phyloP scores from a whole-genome alignment of 2,329 filamentous ascomycete species.

The Exophiala lecanii-corni region DNA sequence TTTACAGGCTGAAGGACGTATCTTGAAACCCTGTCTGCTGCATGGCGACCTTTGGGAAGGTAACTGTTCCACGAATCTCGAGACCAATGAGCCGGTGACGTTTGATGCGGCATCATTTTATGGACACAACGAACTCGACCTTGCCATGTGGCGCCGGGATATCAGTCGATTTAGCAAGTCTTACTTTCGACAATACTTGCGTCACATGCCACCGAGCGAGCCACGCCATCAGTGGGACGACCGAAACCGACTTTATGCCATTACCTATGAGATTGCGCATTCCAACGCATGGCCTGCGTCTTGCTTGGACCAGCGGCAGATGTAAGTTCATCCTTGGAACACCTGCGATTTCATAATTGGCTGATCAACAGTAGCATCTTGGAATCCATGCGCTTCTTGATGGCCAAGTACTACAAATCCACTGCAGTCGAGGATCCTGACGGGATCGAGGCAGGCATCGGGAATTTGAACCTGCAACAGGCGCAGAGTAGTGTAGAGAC shows the following conservation, averaged over 20 bases:
- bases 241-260: constrained; percentile 23
- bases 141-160: constrained; percentile 16
- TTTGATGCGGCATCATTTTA: constrained; percentile 39
- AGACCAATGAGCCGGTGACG: constrained; percentile 31
- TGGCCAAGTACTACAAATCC: constrained; percentile 24
- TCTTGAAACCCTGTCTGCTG: constrained; percentile 31
- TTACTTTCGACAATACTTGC: constrained; percentile 16
- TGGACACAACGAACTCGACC: constrained; percentile 36
- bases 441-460: too few relatives aligned
- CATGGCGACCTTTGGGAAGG: constrained; percentile 42
- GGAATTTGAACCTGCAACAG: too few relatives aligned
- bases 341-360: not conserved
- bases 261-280: constrained; percentile 17
- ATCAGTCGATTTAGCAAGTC: constrained; percentile 20
- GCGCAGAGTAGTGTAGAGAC: too few relatives aligned
- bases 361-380: constrained; percentile 18
- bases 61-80: constrained; percentile 33
- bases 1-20: constrained; percentile 26
- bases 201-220: constrained; percentile 13
- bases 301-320: constrained; percentile 10
- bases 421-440: too few relatives aligned
- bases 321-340: constrained; percentile 6
- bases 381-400: constrained; percentile 23
- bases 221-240: constrained; percentile 21
- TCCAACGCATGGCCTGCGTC: constrained; percentile 9